Base-by-base conservation (phyloP, 768 basidiomycete genomes). In the Xanthoconium stramineum region DNA sequence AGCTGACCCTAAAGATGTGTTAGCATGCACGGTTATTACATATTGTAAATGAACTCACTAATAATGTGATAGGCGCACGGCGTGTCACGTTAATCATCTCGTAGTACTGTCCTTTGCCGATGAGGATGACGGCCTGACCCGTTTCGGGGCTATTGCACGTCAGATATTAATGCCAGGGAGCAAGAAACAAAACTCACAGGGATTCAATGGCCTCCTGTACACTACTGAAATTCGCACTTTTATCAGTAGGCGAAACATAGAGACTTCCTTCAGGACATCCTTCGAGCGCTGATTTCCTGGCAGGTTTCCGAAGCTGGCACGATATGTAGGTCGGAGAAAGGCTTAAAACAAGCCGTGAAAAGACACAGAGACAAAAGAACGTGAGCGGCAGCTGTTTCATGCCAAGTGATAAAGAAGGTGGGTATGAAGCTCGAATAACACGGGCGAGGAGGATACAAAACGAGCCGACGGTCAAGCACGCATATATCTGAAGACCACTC, bases 181-280 rank as follows among this genome's bases (percentile, higher is more conserved):
- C 6, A 30, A 14, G 39, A 36, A 55, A 35, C 17, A 52, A 19
- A n/a, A n/a, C 78, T 56, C 56, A 84, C 84, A 88, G 70, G 7
- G 83, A 82, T 9, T 67, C 32, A 13, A 88, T 72, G 10, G 86
- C 85, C 13, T 77, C 74, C 65, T 88, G 86, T 4, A 86, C 70
- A 28, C 61, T 76, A 15, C 64, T 72, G 46, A 83, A 86, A 28
- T 75, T 54, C 0, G 84, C 79, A 47, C 69, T 68, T 0, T 65
- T 54, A 62, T 86, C 78, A 6, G 66, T 78, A 33, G 66, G 66
- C 1, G 83, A 85, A 20, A 87, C 85, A 54, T 78, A 86, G 5
- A 87, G 68, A 0, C 84, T 86, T 11, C 81, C 83, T 7, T 57
- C n/a, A 0, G 83, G 82, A 62, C 86, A 87, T 10, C 81, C 83